Base-by-base conservation (phyloP, 306 rosid genomes). In the Glycine soja region DNA sequence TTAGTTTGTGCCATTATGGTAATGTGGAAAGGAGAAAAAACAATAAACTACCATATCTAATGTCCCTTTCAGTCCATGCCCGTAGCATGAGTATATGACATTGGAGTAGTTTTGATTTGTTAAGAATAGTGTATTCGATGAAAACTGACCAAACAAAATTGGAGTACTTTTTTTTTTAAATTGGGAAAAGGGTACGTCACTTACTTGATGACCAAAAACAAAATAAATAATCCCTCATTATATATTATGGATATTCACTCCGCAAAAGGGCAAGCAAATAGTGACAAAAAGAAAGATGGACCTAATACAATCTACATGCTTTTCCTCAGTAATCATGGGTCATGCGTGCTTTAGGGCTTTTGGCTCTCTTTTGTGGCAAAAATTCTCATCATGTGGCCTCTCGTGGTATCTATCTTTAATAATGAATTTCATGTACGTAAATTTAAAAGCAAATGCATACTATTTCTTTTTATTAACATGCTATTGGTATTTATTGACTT, bases 241-340 rank as follows among this genome's bases (percentile, higher is more conserved):
- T 3, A 1, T 24, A 24, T 1, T 68, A 3, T 36, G 36, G 59
- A 74, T 59, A 78, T 59, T 85, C 77, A 84, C 48, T 62, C n/a
- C 18, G 78, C 90, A 80, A 83, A 84, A 74, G 72, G 82, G 87
- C 89, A 90, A 87, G 2, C 92, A 84, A 85, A 82, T 85, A 82
- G 79, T 82, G 92, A 87, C 93, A 89, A 86, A 88, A 82, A 85
- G 86, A 85, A 85, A 76, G 88, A 13, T 82, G 74, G 61, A 74
- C 80, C 88, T 24, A 82, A 77, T 74, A 30, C 85, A 79, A 78
- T 77, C 80, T 40, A 1, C 53, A 73, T 69, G 80, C 78, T 65
- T 43, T 61, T 64, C 64, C 7, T 75, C 3, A 62, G 32, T 70
- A 18, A 51, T 76, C 68, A 59, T 24, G 30, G 30, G 0, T 19